Base-by-base conservation (phyloP, 1,284 basidiomycete species). In the Ustilago tritici region DNA sequence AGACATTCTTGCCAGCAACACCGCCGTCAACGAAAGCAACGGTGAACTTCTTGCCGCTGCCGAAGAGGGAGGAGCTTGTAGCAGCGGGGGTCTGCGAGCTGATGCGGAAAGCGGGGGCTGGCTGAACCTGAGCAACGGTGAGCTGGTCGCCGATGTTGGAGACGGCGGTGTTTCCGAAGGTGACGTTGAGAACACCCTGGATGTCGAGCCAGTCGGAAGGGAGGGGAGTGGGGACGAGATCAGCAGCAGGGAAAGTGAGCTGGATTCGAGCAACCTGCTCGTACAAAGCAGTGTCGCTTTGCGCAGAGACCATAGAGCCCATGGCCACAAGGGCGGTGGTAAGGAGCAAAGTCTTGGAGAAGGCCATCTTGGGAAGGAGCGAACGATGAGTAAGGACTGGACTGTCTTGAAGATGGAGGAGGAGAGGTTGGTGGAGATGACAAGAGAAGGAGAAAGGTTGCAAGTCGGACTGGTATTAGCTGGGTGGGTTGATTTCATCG, bases 161-260 rank as follows among this genome's bases (percentile, higher is more conserved):
- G 34, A 77, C 75, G n/a, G 35, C 31, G 19, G 64, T 58, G 61
- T 67, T 46, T 46, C 75, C 75, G 15, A 77, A 77, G 11, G 75
- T 73, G 58, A 77, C 67, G 75, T 77, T 77, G 70, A 77, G 75
- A 34, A 77, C 70, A 47, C 75, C 75, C 61, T 73, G 70, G 35
- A 77, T 77, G 75, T 77, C 70, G 69, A 77, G 65, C 75, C 75
- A 77, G 56, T 50, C 50, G 17, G 60, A 35, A 36, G 70, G 75
- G 43, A 77, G 58, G 49, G 70, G 70, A n/a, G 52, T 46, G 17
- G 75, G 75, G 56, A 61, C 64, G 31, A 77, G 55, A 40, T 60
- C 70, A 47, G 75, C 75, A 36, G 75, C 63, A 15, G 75, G 70
- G 75, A 77, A 77, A 61, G 61, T 77, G 63, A 72, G 69, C 65